phyloP scores from a whole-genome alignment of 495 filamentous ascomycete genomes.

The Tuber melanosporum region DNA sequence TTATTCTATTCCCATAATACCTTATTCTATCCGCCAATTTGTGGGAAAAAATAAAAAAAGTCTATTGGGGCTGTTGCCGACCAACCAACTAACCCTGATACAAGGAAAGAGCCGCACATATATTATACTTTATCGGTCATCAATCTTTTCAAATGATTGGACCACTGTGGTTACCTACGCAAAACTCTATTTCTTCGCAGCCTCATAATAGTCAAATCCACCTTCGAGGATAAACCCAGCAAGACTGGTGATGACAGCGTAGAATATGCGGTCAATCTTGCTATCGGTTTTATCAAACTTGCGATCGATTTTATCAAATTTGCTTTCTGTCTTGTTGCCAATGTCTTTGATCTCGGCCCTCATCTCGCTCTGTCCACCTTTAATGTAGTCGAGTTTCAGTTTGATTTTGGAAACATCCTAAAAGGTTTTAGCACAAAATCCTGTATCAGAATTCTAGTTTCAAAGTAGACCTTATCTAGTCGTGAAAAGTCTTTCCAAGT shows the following conservation, averaged over 20 bases:
- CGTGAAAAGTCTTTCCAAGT: slow-evolving; percentile 5
- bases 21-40: too few relatives aligned
- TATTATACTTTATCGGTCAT: too few relatives aligned
- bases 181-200: background rate
- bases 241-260: slow-evolving; percentile 4
- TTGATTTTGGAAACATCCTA: slow-evolving; percentile 8
- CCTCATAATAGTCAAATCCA: slow-evolving; percentile 4
- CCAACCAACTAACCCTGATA: too few relatives aligned
- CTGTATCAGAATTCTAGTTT: slow-evolving; percentile 3
- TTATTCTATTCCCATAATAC: too few relatives aligned
- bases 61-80: too few relatives aligned
- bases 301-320: slow-evolving; percentile 8
- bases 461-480: slow-evolving; percentile 8
- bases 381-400: slow-evolving; percentile 9
- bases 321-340: slow-evolving; percentile 5
- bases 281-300: slow-evolving; percentile 6
- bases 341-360: slow-evolving; percentile 1
- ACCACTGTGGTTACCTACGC: too few relatives aligned
- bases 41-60: too few relatives aligned
- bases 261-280: slow-evolving; percentile 7
- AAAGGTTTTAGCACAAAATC: slow-evolving; percentile 9
- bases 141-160: too few relatives aligned
- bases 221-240: slow-evolving; percentile 8
- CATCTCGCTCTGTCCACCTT: slow-evolving; percentile 7
- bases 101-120: too few relatives aligned